phyloP scores from a whole-genome alignment of 2,329 filamentous ascomycete species.

The Beauveria sp. region DNA sequence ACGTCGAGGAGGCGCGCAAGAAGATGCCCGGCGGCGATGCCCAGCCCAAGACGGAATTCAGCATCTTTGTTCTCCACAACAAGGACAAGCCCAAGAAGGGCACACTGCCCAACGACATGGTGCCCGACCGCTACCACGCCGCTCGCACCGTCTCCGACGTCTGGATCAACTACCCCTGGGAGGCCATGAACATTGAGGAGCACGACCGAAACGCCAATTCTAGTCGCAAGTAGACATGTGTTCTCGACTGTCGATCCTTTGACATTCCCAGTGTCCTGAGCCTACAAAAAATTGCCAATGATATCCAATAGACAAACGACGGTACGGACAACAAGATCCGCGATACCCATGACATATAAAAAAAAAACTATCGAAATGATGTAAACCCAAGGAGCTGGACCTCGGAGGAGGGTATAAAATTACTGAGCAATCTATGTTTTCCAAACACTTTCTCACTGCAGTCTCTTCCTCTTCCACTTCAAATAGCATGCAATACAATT shows the following conservation, averaged over 20 bases:
- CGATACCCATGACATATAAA: neutral
- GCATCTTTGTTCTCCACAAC: slow-evolving; percentile 96
- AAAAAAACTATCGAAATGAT: neutral
- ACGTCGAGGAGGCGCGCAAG: slow-evolving; percentile 74
- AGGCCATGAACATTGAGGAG: slow-evolving; percentile 88
- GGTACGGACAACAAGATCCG: neutral
- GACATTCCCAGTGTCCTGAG: neutral
- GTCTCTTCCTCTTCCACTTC: neutral
- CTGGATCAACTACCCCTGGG: slow-evolving; percentile 99
- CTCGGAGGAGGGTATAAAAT: neutral
- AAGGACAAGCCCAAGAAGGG: slow-evolving; percentile 98
- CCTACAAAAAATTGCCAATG: neutral
- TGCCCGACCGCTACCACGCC: slow-evolving; percentile 71
- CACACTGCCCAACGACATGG: slow-evolving; percentile 68
- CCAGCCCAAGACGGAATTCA: slow-evolving; percentile 70
- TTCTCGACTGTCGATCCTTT: neutral
- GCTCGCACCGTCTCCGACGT: slow-evolving; percentile 85
- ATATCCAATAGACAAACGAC: slow-evolving; percentile 2
- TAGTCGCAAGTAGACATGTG: neutral
- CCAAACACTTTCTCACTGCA: neutral
- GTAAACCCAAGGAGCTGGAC: neutral
- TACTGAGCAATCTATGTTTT: neutral
- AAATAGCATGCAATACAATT: neutral
- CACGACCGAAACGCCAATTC: slow-evolving; percentile 50
- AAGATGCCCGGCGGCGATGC: slow-evolving; percentile 62